These are phyloP conservation scores for Cutaneotrichosporon arboriforme DNA, from an alignment of 1,284 basidiomycete genomes.

Conservation along the genomic window DNA sequence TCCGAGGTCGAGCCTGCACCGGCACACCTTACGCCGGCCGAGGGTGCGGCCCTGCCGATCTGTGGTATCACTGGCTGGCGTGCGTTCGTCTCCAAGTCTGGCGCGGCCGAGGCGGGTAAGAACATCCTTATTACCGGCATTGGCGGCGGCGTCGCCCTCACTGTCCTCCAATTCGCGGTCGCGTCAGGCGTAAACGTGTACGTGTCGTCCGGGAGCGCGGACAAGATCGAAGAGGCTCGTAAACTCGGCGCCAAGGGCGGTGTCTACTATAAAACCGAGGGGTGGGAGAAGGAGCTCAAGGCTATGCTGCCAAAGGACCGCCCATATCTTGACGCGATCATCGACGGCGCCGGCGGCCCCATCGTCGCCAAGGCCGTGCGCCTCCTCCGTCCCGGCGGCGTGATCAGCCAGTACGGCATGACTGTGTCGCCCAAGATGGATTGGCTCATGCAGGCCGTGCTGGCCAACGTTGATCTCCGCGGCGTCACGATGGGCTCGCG, in stretches of 20 bases:
- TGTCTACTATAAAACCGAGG: constrained; percentile 11
- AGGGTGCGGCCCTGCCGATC: constrained; percentile 15
- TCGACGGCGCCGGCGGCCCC: constrained; percentile 18
- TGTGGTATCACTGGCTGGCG: constrained; percentile 17
- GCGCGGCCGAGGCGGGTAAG: constrained; percentile 11
- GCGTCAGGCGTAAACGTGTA: constrained; percentile 15
- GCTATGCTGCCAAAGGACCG: constrained; percentile 13
- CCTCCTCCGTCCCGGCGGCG: constrained; percentile 15
- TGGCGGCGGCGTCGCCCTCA: constrained; percentile 17
- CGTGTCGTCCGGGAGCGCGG: constrained; percentile 8
- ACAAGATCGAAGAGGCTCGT: constrained; percentile 12
- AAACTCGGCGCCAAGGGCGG: constrained; percentile 17
- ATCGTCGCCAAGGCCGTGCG: constrained; percentile 11
- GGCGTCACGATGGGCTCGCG: constrained; percentile 16
- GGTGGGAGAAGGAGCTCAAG: constrained; percentile 22
- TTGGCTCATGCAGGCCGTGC: constrained; percentile 17
- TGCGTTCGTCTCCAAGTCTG: constrained; percentile 15
- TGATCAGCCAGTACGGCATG: constrained; percentile 20
- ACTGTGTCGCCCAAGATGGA: constrained; percentile 19
- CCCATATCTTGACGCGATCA: constrained; percentile 16
- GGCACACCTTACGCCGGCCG: constrained; percentile 7
- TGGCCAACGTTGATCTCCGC: constrained; percentile 17
- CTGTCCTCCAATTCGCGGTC: constrained; percentile 16
- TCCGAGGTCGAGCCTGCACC: constrained; percentile 18
- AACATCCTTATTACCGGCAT: constrained; percentile 19